Evolutionary conservation across 2,329 filamentous ascomycete genomes (phyloP), one percentile per base, ranked within the genome.

Genomic region (Ophidiomyces ophidiicola): DNA sequence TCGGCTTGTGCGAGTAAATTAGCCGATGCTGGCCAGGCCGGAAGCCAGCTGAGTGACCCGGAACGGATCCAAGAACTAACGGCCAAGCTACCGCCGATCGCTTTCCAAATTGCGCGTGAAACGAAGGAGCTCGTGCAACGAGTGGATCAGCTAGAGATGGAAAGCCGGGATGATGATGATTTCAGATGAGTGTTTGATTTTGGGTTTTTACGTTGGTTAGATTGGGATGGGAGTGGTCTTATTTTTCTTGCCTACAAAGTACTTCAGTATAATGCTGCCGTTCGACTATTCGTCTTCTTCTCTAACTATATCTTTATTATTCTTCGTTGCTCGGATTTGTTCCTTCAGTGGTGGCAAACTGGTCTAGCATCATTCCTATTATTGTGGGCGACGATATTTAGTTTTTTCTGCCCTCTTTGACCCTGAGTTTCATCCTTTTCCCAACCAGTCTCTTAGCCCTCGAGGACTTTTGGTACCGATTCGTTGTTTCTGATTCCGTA

Each of bases 91-190:
- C 83, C 83, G 7, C 83, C 83, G 2, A 77, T 90, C 49, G 83
- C 83, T n/a, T 92, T 92, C 59, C 81, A 85, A 60, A 80, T 88
- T 54, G 84, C 82, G 5, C 71, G 81, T 44, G 81, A 86, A 60
- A 82, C 80, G 36, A 90, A 88, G 66, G 83, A 82, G 55, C 63
- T 84, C 44, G 72, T 76, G 7, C 58, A 67, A 17, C 57, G 64
- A 23, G 57, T 71, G 21, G 68, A 71, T 37, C 51, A 54, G 3
- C 48, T 59, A 39, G 53, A 60, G 20, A 47, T 53, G 18, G 53
- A 48, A 11, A 55, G 53, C 7, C 54, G 45, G n/a, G 51, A 63
- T 25, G 60, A 62, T 7, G 62, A 64, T 33, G 60, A 62, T 32
- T 63, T 63, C 40, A 54, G 53, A 37, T 60, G 53, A 43, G 26